Conservation (phyloP, 495 filamentous ascomycete genomes). For the Paragyromitra xinjiangensis region DNA sequence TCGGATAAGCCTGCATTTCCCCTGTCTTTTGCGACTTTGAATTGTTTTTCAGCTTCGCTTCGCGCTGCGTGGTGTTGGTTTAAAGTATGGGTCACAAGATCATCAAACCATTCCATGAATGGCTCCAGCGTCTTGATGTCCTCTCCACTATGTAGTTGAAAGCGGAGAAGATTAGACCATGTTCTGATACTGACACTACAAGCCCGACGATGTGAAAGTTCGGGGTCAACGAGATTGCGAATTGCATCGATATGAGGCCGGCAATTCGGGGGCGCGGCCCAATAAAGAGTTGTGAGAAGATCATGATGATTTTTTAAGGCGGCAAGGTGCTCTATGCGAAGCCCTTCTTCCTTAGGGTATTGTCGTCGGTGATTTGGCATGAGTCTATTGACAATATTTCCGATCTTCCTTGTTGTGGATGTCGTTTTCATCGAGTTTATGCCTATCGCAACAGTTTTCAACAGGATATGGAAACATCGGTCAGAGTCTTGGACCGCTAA, state of each 20-base stretch:
- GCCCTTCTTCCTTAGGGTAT: slow-evolving; percentile 81
- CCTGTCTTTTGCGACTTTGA: slow-evolving; percentile 57
- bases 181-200: slow-evolving; percentile 82
- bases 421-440: slow-evolving; percentile 67
- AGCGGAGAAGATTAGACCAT: slow-evolving; percentile 81
- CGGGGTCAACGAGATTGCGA: slow-evolving; percentile 78
- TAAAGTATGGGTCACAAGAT: slow-evolving; percentile 66
- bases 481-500: slow-evolving; percentile 73
- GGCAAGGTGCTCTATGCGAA: slow-evolving; percentile 79
- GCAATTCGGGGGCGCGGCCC: slow-evolving; percentile 75
- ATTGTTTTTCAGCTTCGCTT: slow-evolving; percentile 70
- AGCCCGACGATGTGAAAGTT: slow-evolving; percentile 82
- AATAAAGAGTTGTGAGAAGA: slow-evolving; percentile 87
- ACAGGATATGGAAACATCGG: slow-evolving; percentile 89
- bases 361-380: slow-evolving; percentile 88
- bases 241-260: slow-evolving; percentile 77
- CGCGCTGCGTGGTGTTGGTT: slow-evolving; percentile 69
- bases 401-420: slow-evolving; percentile 70
- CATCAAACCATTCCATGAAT: slow-evolving; percentile 59
- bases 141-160: slow-evolving; percentile 61
- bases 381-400: slow-evolving; percentile 78
- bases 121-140: slow-evolving; percentile 53
- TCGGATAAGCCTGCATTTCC: slow-evolving; percentile 61
- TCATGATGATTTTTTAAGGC: slow-evolving; percentile 93
- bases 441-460: slow-evolving; percentile 81